Percentiles rank a stretch among this genome's conserved stretches.
These are phyloP conservation scores for Patellifolia procumbens DNA, from an alignment of 179 eudicot genomes.

Conservation along the genomic window DNA sequence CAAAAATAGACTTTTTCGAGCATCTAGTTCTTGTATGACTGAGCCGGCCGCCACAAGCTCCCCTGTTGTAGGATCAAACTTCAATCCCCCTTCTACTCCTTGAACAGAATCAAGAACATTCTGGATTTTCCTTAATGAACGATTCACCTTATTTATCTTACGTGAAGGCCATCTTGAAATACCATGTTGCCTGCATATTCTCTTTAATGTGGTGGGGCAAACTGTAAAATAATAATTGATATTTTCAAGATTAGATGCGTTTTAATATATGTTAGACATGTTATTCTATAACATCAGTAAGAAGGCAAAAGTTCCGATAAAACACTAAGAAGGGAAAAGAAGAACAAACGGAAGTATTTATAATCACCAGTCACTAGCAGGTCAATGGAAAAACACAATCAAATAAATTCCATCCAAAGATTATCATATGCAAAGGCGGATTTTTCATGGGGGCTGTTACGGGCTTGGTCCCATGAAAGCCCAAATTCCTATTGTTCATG, in stretches of 20 bases:
- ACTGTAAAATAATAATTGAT: constrained; percentile 42
- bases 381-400: neutral
- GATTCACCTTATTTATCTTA: constrained; percentile 87
- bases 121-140: constrained; percentile 75
- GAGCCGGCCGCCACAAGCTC: constrained; percentile 67
- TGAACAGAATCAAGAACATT: constrained; percentile 83
- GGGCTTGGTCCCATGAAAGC: too few relatives aligned
- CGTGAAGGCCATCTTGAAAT: constrained; percentile 96
- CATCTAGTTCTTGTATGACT: constrained; percentile 43
- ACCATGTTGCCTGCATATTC: constrained; percentile 94
- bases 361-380: too few relatives aligned
- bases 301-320: too few relatives aligned
- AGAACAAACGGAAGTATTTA: neutral
- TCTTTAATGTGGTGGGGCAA: constrained; percentile 88
- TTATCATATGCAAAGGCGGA: too few relatives aligned
- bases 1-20: constrained; percentile 30
- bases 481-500: too few relatives aligned
- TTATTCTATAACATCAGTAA: too few relatives aligned
- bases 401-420: neutral
- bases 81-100: constrained; percentile 88
- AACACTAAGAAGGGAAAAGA: neutral
- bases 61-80: constrained; percentile 71
- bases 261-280: neutral
- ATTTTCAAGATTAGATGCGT: neutral
- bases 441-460: too few relatives aligned